These are phyloP conservation scores for Coemansia sp. DNA, from an alignment of 192 early-diverging fungal genomes.

Conservation along the genomic window DNA sequence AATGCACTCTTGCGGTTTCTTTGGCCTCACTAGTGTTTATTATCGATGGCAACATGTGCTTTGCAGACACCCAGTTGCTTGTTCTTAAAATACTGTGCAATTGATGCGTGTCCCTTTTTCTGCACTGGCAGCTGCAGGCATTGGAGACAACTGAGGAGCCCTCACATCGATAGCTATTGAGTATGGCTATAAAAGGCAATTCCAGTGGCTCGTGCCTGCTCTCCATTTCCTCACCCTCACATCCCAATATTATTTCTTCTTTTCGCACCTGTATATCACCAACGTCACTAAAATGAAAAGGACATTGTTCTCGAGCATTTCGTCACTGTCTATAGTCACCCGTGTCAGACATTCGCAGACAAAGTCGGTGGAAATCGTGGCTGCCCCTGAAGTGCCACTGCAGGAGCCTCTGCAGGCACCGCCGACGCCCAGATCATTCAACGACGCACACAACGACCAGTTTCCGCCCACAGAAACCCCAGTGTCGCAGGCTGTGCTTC, in stretches of 20 bases:
- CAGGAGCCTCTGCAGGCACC: constrained; percentile 8
- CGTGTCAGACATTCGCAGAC: neutral
- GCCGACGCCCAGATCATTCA: constrained; percentile 44
- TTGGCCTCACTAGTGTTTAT: neutral
- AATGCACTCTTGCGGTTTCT: neutral
- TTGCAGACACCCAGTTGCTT: neutral
- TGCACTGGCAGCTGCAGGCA: neutral
- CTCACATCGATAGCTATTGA: neutral
- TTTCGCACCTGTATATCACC: neutral
- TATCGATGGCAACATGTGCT: neutral
- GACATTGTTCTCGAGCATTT: constrained; percentile 17
- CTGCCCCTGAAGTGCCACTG: constrained; percentile 7
- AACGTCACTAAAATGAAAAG: neutral
- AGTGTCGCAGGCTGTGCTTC: neutral
- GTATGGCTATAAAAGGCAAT: neutral
- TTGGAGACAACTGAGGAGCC: neutral
- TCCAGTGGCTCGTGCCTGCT: neutral
- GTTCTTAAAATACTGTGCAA: neutral
- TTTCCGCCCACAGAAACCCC: constrained; percentile 2
- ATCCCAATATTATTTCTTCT: neutral
- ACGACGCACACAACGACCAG: constrained; percentile 6
- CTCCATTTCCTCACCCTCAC: neutral
- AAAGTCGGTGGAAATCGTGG: constrained; percentile 3
- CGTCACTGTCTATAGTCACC: constrained; percentile 19
- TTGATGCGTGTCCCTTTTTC: neutral